Base-by-base conservation (phyloP, 1,139 yeast genomes). In the Hyphopichia khmerensis region DNA sequence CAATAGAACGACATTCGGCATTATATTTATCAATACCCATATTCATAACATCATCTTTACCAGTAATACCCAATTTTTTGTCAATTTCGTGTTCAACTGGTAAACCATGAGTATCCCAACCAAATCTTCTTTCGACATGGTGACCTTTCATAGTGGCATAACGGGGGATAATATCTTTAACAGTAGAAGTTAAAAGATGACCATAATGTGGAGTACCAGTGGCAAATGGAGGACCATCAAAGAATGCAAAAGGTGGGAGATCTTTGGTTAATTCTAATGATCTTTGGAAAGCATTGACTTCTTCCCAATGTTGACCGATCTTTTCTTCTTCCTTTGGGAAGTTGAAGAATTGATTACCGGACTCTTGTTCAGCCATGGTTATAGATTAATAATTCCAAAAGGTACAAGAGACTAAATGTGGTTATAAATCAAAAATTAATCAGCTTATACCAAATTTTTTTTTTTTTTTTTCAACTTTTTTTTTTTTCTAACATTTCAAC, bases 131-230 rank as follows among this genome's bases (percentile, higher is more conserved):
- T 68, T 88, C 96, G 38, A 93, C 99, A 56, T 87, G 88, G 67
- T 81, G 86, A 15, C 99, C 99, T 54, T 87, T 91, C 98, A 93
- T 93, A 51, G 96, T 87, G 44, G 99, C 98, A 62, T 90, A 93
- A 64, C 99, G 82, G 44, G 99, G 99, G 46, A 93, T 91, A 52
- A 93, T 88, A 72, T 93, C 99, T 75, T 91, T 93, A 56, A 90
- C 88, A 44, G 99, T 93, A 33, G 98, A 91, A 3, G 98, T 95
- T 65, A 95, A 75, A 60, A 93, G 85, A 62, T 93, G 99, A 48
- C 99, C 99, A 64, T 93, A 95, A 64, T 93, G 99, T 38, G 99
- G 99, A 33, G 97, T 88, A 62, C 99, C 98, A 4, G 99, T 93
- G 45, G 99, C 99, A 67, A 93, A 93, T 52, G 99, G 99, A 11